A percentile compares a stretch with the other conserved stretches of the same genome.
phyloP scores from a whole-genome alignment of 805 yeast genomes.

The Ogataea naganishii region DNA sequence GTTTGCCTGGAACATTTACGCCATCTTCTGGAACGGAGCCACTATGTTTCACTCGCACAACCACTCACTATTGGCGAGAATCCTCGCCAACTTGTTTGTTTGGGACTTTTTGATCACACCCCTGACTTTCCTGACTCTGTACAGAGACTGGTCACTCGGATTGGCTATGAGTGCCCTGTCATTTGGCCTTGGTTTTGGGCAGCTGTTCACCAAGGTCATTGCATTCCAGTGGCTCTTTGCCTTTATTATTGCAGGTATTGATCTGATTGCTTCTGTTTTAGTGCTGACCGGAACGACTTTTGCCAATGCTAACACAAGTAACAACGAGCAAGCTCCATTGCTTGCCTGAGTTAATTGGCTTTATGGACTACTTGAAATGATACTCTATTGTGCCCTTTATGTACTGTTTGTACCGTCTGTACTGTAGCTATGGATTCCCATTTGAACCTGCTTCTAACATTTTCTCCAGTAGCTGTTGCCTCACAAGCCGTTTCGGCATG shows the following conservation, averaged over 20 bases:
- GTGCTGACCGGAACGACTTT: slow-evolving; percentile 32
- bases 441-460: slow-evolving; percentile 24
- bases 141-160: slow-evolving; percentile 67
- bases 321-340: slow-evolving; percentile 26
- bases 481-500: slow-evolving; percentile 28
- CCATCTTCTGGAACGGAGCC: slow-evolving; percentile 82
- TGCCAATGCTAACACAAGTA: slow-evolving; percentile 4
- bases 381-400: no score
- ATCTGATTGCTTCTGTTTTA: slow-evolving; percentile 41
- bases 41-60: slow-evolving; percentile 57
- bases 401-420: neutral
- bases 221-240: slow-evolving; percentile 88
- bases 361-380: slow-evolving; percentile 2
- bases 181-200: slow-evolving; percentile 64
- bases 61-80: slow-evolving; percentile 44
- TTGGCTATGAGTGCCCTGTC: slow-evolving; percentile 46
- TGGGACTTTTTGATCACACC: slow-evolving; percentile 76
- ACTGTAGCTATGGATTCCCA: slow-evolving; percentile 1
- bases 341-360: slow-evolving; percentile 16
- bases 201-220: slow-evolving; percentile 55
- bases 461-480: slow-evolving; percentile 27
- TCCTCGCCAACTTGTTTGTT: slow-evolving; percentile 63
- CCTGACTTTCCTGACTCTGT: slow-evolving; percentile 42
- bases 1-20: slow-evolving; percentile 63
- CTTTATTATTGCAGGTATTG: slow-evolving; percentile 49